Conservation (phyloP, 305 asterid species). For the Fraxinus sp. region DNA sequence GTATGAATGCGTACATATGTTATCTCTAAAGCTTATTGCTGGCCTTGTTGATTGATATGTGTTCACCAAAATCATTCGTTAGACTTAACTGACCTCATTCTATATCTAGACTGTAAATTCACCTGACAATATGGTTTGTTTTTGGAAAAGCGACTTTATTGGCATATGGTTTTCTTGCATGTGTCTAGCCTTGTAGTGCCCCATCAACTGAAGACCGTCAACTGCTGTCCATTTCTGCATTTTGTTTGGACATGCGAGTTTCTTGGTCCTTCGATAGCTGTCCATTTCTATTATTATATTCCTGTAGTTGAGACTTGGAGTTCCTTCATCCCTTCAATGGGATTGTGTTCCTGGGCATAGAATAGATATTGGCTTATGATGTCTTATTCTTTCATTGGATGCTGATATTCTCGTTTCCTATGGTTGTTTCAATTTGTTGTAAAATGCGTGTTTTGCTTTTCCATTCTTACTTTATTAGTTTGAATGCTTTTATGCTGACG, state of each 20-base stretch:
- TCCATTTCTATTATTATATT: background rate
- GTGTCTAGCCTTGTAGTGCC: background rate
- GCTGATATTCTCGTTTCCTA: background rate
- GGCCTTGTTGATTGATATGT: background rate
- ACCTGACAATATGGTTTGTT: background rate
- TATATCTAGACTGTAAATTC: background rate
- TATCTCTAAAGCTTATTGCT: background rate
- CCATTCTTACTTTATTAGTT: background rate
- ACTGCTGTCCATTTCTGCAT: background rate
- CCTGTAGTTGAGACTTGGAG: background rate
- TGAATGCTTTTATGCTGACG: slow-evolving; percentile 4
- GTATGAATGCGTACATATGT: background rate
- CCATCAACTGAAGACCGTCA: background rate
- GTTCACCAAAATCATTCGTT: background rate
- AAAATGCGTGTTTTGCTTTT: background rate
- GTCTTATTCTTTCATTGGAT: background rate
- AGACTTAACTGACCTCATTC: background rate
- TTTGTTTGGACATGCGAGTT: background rate
- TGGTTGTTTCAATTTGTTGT: background rate
- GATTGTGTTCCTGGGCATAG: background rate
- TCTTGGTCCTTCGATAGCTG: background rate
- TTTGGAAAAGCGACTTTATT: background rate
- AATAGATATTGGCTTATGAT: background rate
- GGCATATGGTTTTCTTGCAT: background rate
- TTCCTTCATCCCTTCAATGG: background rate